phyloP scores from a whole-genome alignment of 2,329 filamentous ascomycete species.

The Colletotrichum simmondsii region DNA sequence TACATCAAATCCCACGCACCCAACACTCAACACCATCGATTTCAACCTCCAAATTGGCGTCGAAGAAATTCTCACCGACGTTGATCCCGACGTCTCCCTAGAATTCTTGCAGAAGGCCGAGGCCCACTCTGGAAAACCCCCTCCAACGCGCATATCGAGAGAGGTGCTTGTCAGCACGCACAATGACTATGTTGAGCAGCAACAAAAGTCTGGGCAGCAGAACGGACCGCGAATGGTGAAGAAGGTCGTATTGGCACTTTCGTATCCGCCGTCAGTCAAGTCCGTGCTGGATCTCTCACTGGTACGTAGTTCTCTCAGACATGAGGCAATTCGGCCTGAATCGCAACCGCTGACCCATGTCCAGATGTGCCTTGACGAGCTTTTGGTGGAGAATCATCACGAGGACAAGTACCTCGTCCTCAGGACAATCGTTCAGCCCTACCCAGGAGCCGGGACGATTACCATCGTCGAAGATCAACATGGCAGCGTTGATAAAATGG shows the following conservation, averaged over 20 bases:
- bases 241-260: conserved; percentile 37
- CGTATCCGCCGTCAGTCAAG: conserved; percentile 37
- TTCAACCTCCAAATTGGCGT: conserved; percentile 35
- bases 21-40: conserved; percentile 30
- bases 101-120: conserved; percentile 37
- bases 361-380: conserved; percentile 43
- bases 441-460: conserved; percentile 46
- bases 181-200: conserved; percentile 36
- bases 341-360: neutral
- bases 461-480: conserved; percentile 48
- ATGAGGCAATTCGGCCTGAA: no score
- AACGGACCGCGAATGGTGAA: conserved; percentile 39
- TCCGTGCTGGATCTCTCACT: conserved; percentile 24
- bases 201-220: conserved; percentile 2
- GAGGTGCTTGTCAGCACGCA: conserved; percentile 35
- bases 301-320: neutral
- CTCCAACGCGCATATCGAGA: conserved; percentile 19
- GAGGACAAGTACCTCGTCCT: conserved; percentile 45
- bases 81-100: conserved; percentile 38
- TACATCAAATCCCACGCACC: neutral
- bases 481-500: conserved; percentile 49
- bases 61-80: conserved; percentile 37
- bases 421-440: conserved; percentile 43
- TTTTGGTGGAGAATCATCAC: conserved; percentile 47
- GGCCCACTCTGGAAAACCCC: conserved; percentile 36